phyloP scores from a whole-genome alignment of 225 moss, liverwort and hornwort genomes.

The Thuidium tamariscinum region DNA sequence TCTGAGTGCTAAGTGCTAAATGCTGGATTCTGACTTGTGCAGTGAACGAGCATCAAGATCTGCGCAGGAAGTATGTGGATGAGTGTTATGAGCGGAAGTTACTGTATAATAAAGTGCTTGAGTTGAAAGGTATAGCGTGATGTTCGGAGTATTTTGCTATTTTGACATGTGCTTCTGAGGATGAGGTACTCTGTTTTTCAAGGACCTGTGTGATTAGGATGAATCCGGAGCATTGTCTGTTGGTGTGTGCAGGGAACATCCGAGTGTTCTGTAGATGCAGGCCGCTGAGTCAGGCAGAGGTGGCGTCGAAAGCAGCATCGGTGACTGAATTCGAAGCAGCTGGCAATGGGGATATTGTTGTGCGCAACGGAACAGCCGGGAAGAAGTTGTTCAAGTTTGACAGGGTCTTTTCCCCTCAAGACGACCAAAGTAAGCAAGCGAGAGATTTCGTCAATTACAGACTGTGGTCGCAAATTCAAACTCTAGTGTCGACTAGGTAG shows the following conservation, averaged over 20 bases:
- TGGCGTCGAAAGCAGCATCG: constrained; percentile 34
- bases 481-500: neutral
- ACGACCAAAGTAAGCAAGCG: constrained; percentile 56
- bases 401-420: constrained; percentile 82
- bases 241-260: constrained; percentile 62
- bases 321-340: constrained; percentile 71
- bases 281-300: constrained; percentile 50
- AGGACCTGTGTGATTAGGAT: neutral
- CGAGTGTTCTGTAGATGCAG: constrained; percentile 91
- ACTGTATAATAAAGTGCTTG: constrained; percentile 90
- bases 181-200: neutral
- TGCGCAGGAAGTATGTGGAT: constrained; percentile 59
- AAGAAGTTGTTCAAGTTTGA: constrained; percentile 86
- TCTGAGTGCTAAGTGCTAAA: neutral
- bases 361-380: constrained; percentile 62
- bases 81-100: constrained; percentile 67
- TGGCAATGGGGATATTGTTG: constrained; percentile 61
- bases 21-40: neutral
- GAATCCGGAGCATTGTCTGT: neutral
- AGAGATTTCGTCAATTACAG: neutral
- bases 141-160: too few relatives aligned
- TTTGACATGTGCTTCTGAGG: too few relatives aligned
- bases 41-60: constrained; percentile 64
- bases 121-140: constrained; percentile 56
- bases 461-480: too few relatives aligned